Base-by-base conservation (phyloP, 495 filamentous ascomycete species). In the Tetracladium setigerum region DNA sequence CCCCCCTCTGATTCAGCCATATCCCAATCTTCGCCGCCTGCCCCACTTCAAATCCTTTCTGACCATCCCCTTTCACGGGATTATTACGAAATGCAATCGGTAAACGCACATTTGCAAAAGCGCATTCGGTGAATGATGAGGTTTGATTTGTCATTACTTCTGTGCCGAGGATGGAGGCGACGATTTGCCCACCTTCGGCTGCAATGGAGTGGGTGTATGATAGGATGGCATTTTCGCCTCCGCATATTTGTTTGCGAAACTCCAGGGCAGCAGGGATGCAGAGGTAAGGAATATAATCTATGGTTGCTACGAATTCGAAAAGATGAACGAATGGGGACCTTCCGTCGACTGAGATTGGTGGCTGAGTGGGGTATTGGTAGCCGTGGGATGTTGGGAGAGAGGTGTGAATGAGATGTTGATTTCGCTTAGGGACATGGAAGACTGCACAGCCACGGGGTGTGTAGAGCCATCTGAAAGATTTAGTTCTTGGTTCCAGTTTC, bases 301-400 rank as follows among this genome's bases (percentile, higher is more conserved):
- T 57, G 0, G 87, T 95, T 4, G 82, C 88, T 14, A 85, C 72
- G 50, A 86, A 92, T 59, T 88, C 78, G 55, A 95, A 95, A 12
- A 83, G 76, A 2, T 67, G 62, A 13, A 86, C 77, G 51, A 87
- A 95, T 0, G 62, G 47, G 0, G 71, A 68, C 59, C 82, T 73
- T 10, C 37, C 31, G 1, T 48, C 54, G 13, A 32, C 18, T 1
- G 17, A 22, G 5, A 30, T 8, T 4, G 72, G 61, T 13, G 19
- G 7, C 16, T 17, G 32, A 9, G 9, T 8, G 11, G 15, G 33
- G 18, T 41, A 44, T 6, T 62, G 14, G 54, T 75, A 86, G 4
- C 77, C 74, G 40, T 77, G 72, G 11, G 68, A 74, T 0, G 83
- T 95, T 8, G 91, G 89, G 30, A 95, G 50, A 1, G 83, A 83